A percentile compares a stretch with the other conserved stretches of the same genome.
Evolutionary conservation across 345 rosid species (phyloP).

Genomic region (Acer yangbiense): DNA sequence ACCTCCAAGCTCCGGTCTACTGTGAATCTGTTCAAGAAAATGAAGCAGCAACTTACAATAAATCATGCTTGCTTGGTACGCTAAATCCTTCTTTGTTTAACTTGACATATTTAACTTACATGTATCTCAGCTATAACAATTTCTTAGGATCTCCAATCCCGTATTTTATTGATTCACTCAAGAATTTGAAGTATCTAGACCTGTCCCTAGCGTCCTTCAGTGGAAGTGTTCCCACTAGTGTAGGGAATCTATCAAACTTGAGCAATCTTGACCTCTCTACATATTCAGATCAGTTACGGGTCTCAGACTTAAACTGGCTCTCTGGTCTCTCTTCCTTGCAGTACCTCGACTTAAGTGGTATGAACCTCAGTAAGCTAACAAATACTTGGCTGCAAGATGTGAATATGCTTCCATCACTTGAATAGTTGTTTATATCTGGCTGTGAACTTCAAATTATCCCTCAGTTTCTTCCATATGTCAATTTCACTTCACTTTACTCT

Average conservation of each 20-base stretch:
- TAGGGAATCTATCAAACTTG: too few species aligned
- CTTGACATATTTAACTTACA: constrained; percentile 8
- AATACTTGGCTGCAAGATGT: constrained; percentile 25
- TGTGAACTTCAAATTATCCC: constrained; percentile 29
- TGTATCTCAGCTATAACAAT: background rate
- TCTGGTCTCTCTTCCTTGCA: constrained; percentile 3
- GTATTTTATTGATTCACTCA: background rate
- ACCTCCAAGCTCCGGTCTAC: background rate
- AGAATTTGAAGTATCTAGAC: constrained; percentile 7
- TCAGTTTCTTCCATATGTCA: constrained; percentile 1
- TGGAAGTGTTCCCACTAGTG: background rate
- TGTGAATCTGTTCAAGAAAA: background rate
- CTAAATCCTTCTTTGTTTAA: constrained; percentile 1
- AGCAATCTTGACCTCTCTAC: too few species aligned
- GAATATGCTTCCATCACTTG: constrained; percentile 29
- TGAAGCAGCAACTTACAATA: background rate
- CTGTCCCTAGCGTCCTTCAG: background rate
- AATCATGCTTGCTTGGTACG: background rate
- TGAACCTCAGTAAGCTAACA: constrained; percentile 2
- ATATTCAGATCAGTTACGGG: background rate
- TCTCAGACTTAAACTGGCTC: constrained; percentile 1
- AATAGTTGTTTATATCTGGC: constrained; percentile 18
- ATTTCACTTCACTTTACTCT: constrained; percentile 28
- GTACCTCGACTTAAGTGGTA: background rate
- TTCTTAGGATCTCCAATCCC: background rate